Evolutionary conservation across 805 yeast genomes (phyloP).

Genomic region (Wickerhamiella nectarea): DNA sequence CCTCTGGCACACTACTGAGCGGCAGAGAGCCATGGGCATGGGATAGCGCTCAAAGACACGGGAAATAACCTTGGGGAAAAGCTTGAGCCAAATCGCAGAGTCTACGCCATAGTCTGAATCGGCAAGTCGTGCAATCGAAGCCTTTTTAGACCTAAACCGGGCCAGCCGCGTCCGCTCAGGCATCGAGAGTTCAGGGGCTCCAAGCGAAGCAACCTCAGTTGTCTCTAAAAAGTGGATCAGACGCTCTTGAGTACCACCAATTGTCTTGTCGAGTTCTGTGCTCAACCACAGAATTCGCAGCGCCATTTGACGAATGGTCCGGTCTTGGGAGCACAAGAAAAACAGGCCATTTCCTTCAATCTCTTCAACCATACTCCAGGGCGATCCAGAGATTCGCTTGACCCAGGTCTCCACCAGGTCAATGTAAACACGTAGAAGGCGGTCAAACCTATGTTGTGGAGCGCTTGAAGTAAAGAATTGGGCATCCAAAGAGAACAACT

Average conservation of each 20-base stretch:
- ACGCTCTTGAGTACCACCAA: slow-evolving; percentile 25
- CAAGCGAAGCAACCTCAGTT: slow-evolving; percentile 49
- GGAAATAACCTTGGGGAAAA: slow-evolving; percentile 62
- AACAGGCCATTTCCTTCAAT: slow-evolving; percentile 92
- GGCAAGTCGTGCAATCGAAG: slow-evolving; percentile 61
- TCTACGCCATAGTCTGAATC: slow-evolving; percentile 92
- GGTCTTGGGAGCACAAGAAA: slow-evolving; percentile 79
- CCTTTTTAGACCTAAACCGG: slow-evolving; percentile 45
- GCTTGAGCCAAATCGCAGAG: slow-evolving; percentile 88
- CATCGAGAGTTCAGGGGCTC: slow-evolving; percentile 37
- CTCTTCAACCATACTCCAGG: slow-evolving; percentile 79
- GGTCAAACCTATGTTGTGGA: slow-evolving; percentile 47
- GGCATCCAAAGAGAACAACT: slow-evolving; percentile 69
- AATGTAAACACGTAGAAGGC: slow-evolving; percentile 51
- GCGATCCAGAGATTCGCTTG: slow-evolving; percentile 27
- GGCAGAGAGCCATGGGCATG: slow-evolving; percentile 81
- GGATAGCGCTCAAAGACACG: slow-evolving; percentile 73
- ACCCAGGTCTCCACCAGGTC: slow-evolving; percentile 78
- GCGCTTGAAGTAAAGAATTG: slow-evolving; percentile 32
- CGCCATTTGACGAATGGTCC: slow-evolving; percentile 59
- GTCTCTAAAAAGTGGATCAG: slow-evolving; percentile 60
- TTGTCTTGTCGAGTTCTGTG: slow-evolving; percentile 77
- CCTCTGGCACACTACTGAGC: slow-evolving; percentile 80
- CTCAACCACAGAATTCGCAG: slow-evolving; percentile 60
- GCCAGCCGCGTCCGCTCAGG: slow-evolving; percentile 65